phyloP scores from a whole-genome alignment of 129 eudicot species.

The Heracleum sosnowskyi region DNA sequence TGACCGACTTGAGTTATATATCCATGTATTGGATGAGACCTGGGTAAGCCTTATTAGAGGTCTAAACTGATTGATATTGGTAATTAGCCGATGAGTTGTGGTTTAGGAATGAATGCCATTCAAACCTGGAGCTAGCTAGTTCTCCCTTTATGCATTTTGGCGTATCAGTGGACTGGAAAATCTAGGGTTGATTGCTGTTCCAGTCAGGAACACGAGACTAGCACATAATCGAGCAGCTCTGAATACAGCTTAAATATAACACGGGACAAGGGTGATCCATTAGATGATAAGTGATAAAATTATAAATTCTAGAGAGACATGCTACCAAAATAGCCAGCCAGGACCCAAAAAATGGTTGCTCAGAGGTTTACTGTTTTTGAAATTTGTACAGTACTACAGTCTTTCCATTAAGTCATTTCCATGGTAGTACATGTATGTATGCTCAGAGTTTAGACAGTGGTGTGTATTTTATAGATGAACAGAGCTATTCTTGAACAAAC shows the following conservation, averaged over 20 bases:
- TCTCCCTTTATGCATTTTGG: background rate
- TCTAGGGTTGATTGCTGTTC: background rate
- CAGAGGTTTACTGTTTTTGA: background rate
- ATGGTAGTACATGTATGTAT: background rate
- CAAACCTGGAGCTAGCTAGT: background rate
- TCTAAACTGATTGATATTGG: background rate
- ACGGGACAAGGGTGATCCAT: background rate
- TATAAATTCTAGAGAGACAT: background rate
- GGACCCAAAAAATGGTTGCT: background rate
- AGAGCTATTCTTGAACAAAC: background rate
- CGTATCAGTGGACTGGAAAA: background rate
- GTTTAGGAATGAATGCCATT: background rate
- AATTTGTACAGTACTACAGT: background rate
- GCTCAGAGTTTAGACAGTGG: background rate
- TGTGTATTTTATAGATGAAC: background rate
- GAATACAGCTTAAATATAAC: background rate
- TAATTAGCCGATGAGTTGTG: background rate
- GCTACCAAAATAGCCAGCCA: background rate
- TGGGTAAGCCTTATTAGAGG: background rate
- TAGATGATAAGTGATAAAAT: background rate
- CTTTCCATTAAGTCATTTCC: background rate
- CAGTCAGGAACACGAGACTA: background rate
- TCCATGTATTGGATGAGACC: background rate
- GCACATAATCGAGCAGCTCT: background rate
- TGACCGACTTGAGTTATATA: background rate